Base-by-base conservation (phyloP, 257 asterid species). In the Capsicum rhomboideum region DNA sequence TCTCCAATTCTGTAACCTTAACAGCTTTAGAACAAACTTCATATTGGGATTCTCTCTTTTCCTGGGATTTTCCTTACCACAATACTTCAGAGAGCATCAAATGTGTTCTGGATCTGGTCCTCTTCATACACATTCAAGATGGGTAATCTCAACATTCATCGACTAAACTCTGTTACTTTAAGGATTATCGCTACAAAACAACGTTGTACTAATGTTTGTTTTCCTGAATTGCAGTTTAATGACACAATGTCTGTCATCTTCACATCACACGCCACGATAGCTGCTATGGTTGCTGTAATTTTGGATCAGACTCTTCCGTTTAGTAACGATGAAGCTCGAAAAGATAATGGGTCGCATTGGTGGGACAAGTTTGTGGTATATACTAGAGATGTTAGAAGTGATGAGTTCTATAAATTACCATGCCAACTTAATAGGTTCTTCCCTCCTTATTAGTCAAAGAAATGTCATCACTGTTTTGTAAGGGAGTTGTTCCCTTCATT, bases 1-100 rank as follows among this genome's bases (percentile, higher is more conserved):
- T 64, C 97, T 94, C 63, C 98, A 94, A 58, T 94, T 91, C 90
- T 94, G 97, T 84, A 93, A 94, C 91, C 90, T 94, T n/a, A 92
- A 93, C 91, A 94, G 93, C 86, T 93, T 90, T 88, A 88, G 98
- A 66, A 90, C 95, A 52, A 93, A 94, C 82, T 82, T 91, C 20
- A 84, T 94, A 74, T 83, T 94, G 13, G 98, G 97, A 11, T 79
- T 92, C 8, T 93, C 97, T 68, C 85, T 94, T 86, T 92, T 90
- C 85, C 13, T 90, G 2, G 98, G 98, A 59, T 83, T 94, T 11
- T 92, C 95, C 40, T 77, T 94, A 16, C 94, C 97, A 31, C 94
- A 91, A 64, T 88, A 90, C 85, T 86, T 91, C 68, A 87, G 89
- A 85, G 97, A 92, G 75, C 87, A 90, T 78, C 85, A 86, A 2